These are phyloP conservation scores for Geosiphon pyriformis DNA, from an alignment of 192 early-diverging fungal genomes.

Conservation along the genomic window DNA sequence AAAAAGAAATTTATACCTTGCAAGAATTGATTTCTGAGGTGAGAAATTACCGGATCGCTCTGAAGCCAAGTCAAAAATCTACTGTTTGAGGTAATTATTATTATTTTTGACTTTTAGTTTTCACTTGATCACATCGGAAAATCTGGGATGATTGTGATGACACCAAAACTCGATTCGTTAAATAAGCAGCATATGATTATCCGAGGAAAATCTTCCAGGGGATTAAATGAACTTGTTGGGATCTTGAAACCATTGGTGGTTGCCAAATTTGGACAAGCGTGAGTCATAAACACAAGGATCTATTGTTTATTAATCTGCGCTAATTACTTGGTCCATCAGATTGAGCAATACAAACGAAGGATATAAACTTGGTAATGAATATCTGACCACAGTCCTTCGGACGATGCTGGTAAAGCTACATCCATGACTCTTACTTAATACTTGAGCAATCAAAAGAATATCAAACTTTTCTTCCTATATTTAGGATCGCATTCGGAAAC, in stretches of 20 bases:
- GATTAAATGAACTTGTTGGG: slow-evolving; percentile 36
- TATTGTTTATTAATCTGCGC: not conserved
- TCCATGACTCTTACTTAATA: not conserved
- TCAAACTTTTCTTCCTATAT: not conserved
- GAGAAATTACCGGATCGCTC: slow-evolving; percentile 9
- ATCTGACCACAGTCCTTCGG: slow-evolving; percentile 41
- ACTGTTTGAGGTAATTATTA: not conserved
- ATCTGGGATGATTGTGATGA: slow-evolving; percentile 56
- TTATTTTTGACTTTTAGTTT: slow-evolving; percentile 41
- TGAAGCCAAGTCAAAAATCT: no score
- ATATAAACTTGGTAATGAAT: slow-evolving; percentile 29
- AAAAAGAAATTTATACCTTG: slow-evolving; percentile 62
- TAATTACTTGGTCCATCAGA: slow-evolving; percentile 21
- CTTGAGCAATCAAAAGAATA: not conserved
- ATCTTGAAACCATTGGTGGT: slow-evolving; percentile 33
- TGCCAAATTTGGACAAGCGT: slow-evolving; percentile 25
- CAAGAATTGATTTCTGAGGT: slow-evolving; percentile 52
- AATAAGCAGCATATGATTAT: slow-evolving; percentile 64
- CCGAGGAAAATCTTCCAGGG: slow-evolving; percentile 37
- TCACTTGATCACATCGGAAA: slow-evolving; percentile 53
- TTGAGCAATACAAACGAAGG: slow-evolving; percentile 26
- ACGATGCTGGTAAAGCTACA: slow-evolving; percentile 36
- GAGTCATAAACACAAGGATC: not conserved
- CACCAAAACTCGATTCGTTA: slow-evolving; percentile 67
- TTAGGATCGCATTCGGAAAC: slow-evolving; percentile 51